phyloP scores from a whole-genome alignment of 768 basidiomycete genomes.

The Tylopilus vinaceipallidus region DNA sequence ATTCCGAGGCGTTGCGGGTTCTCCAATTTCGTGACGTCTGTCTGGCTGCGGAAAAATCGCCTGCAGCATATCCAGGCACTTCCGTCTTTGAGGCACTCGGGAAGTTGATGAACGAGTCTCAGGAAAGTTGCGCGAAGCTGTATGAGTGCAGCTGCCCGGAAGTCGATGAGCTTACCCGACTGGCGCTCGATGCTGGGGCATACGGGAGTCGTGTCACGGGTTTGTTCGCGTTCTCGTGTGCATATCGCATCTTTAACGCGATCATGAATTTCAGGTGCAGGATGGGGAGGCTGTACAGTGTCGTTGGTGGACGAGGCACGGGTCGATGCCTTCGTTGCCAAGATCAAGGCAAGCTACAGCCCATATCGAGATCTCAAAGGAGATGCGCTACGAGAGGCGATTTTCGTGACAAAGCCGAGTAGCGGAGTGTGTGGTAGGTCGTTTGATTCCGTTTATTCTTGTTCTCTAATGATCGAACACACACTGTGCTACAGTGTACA shows the following conservation, averaged over 20 bases:
- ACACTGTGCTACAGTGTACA: conserved; percentile 22
- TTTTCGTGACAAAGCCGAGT: conserved; percentile 84
- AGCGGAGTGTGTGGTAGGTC: conserved; percentile 77
- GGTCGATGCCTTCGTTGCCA: conserved; percentile 62
- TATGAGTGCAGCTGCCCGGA: conserved; percentile 84
- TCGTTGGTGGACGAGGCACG: conserved; percentile 68
- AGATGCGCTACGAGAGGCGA: conserved; percentile 58
- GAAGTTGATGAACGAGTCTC: conserved; percentile 74
- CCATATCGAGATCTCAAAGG: conserved; percentile 63
- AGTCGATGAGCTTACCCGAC: conserved; percentile 61
- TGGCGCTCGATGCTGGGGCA: conserved; percentile 72
- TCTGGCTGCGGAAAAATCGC: conserved; percentile 38
- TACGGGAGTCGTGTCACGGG: conserved; percentile 85
- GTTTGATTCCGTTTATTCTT: neutral
- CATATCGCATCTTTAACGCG: neutral
- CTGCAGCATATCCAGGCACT: conserved; percentile 13
- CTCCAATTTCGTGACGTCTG: conserved; percentile 74
- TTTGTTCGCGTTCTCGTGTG: conserved; percentile 19
- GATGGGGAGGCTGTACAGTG: conserved; percentile 91
- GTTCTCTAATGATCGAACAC: neutral
- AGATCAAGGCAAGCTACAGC: conserved; percentile 56
- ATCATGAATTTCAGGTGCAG: conserved; percentile 53
- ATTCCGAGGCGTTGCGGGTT: conserved; percentile 77
- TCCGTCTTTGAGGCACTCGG: conserved; percentile 55
- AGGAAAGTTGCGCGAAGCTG: conserved; percentile 61